These are phyloP conservation scores for Blastomyces gilchristii DNA, from an alignment of 2,329 filamentous ascomycete genomes.

Conservation along the genomic window DNA sequence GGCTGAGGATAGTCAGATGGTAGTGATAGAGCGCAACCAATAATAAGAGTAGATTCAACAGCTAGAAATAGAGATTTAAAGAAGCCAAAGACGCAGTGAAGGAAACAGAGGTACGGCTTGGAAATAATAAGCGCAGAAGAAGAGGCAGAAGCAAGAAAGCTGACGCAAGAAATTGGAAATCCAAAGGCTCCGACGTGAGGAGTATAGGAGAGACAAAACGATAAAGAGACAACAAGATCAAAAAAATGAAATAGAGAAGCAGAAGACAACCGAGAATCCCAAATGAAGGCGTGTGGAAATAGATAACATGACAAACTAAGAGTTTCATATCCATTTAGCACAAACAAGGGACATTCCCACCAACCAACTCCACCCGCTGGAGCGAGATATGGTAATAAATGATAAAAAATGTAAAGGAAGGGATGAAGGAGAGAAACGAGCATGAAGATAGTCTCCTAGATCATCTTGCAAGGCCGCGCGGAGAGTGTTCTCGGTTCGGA, in stretches of 20 bases:
- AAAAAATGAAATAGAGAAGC: not conserved
- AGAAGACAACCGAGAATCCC: not conserved
- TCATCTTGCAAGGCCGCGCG: not conserved
- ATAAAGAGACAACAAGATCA: not conserved
- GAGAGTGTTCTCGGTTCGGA: not conserved
- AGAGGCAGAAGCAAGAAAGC: not conserved
- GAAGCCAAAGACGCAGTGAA: not conserved
- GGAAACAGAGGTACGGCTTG: not conserved
- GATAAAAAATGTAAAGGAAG: not conserved
- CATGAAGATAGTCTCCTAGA: not conserved
- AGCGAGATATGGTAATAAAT: not conserved
- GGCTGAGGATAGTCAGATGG: not conserved
- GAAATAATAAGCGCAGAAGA: not conserved
- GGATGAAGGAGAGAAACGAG: not conserved
- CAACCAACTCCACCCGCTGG: conserved; percentile 9
- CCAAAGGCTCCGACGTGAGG: not conserved
- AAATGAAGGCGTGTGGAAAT: not conserved
- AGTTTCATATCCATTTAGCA: not conserved
- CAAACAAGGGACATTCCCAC: not conserved
- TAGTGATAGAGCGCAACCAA: no score
- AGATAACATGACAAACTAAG: not conserved
- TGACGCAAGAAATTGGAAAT: not conserved
- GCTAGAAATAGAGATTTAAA: not conserved
- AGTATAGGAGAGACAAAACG: not conserved
- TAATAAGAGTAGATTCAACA: not conserved